phyloP scores from a whole-genome alignment of 1,284 basidiomycete genomes.

The Naganishia albida region DNA sequence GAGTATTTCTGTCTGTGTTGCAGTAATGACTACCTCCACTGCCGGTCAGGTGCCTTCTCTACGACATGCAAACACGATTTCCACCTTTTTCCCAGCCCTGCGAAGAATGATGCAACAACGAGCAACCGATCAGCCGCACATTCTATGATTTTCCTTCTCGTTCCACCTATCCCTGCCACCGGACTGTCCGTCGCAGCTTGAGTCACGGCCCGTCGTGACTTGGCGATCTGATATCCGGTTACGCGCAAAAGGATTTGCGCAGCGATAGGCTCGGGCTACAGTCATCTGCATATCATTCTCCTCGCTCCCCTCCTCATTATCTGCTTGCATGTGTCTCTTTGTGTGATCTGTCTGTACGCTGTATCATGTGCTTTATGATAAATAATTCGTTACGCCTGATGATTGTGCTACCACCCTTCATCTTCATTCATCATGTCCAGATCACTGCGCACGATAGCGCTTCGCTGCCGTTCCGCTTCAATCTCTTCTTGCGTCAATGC shows the following conservation, averaged over 20 bases:
- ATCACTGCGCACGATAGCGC: slow-evolving; percentile 32
- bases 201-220: not conserved
- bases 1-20: not conserved
- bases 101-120: slow-evolving; percentile 15
- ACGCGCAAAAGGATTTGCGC: slow-evolving; percentile 2
- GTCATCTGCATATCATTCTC: slow-evolving; percentile 25
- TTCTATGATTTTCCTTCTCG: not conserved
- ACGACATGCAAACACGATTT: not conserved
- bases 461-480: slow-evolving; percentile 28
- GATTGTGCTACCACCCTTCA: slow-evolving; percentile 22
- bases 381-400: not conserved
- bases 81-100: not conserved
- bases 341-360: not conserved
- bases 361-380: not conserved
- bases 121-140: slow-evolving; percentile 2
- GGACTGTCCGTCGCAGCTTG: not conserved
- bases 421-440: slow-evolving; percentile 34
- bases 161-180: not conserved
- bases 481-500: slow-evolving; percentile 29
- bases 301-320: not conserved
- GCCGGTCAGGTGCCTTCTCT: not conserved
- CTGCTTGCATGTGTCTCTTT: slow-evolving; percentile 24
- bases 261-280: not conserved
- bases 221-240: slow-evolving; percentile 6
- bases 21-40: not conserved